Percentiles rank a stretch among this genome's conserved stretches.
Evolutionary conservation across 352 stramenopile species (phyloP).

Genomic region (Phytophthora hibernalis): DNA sequence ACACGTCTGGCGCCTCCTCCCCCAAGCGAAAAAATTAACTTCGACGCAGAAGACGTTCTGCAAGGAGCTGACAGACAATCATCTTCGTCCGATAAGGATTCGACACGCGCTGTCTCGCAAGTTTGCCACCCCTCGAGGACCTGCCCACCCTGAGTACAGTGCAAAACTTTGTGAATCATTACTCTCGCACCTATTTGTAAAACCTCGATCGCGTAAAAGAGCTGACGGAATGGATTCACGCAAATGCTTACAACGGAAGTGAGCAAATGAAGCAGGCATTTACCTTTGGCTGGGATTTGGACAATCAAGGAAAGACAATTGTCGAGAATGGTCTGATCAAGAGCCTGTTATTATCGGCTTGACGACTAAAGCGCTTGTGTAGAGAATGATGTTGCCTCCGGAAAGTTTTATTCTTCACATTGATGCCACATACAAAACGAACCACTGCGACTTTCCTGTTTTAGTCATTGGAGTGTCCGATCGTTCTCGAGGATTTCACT

Average conservation of each 20-base stretch:
- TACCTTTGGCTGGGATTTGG: constrained; percentile 6
- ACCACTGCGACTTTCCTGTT: too few relatives aligned
- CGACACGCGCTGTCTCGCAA: background rate
- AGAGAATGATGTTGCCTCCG: too few relatives aligned
- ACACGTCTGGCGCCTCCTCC: too few relatives aligned
- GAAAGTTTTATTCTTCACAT: too few relatives aligned
- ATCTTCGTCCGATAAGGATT: background rate
- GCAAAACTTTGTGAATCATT: constrained; percentile 8
- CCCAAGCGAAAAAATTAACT: too few relatives aligned
- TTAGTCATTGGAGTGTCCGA: too few relatives aligned
- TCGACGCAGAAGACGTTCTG: constrained; percentile 2
- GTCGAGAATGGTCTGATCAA: background rate
- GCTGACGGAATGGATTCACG: background rate
- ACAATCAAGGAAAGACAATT: background rate
- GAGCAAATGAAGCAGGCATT: background rate
- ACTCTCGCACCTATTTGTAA: background rate
- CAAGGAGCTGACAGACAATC: background rate
- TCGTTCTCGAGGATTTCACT: too few relatives aligned
- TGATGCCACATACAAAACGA: too few relatives aligned
- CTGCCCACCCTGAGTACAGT: constrained; percentile 1
- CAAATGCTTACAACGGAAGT: background rate
- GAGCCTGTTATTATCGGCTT: too few relatives aligned
- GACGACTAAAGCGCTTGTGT: too few relatives aligned
- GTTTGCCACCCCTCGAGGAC: constrained; percentile 1
- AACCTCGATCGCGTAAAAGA: constrained; percentile 1